Evolutionary conservation across 108 stramenopile species (phyloP).

Genomic region (Aureococcus anophagefferens): DNA sequence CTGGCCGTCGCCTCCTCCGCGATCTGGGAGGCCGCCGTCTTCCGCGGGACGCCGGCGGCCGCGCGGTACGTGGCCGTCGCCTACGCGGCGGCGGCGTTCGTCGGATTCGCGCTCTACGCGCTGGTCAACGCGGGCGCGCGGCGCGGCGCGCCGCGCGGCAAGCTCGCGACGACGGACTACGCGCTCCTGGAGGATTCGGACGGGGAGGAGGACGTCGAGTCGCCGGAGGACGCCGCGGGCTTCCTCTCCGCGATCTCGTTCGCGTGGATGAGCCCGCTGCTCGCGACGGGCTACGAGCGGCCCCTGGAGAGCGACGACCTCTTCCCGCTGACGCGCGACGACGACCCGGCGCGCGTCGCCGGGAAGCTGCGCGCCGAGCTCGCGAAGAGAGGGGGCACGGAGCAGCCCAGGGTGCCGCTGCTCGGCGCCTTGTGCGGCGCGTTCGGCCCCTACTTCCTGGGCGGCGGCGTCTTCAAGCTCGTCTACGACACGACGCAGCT

Average conservation of each 20-base stretch:
- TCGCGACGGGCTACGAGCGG: slow-evolving; percentile 29
- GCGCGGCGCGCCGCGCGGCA: too few species aligned
- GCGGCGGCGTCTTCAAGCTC: slow-evolving; percentile 61
- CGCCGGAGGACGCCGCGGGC: not conserved
- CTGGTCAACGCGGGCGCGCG: not conserved
- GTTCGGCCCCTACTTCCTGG: slow-evolving; percentile 60
- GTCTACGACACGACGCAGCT: slow-evolving; percentile 72
- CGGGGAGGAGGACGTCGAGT: not conserved
- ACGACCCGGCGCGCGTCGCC: slow-evolving; percentile 39
- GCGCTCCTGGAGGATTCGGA: not conserved
- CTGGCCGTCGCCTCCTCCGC: too few species aligned
- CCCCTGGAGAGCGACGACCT: slow-evolving; percentile 59
- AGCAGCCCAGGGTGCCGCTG: slow-evolving; percentile 31
- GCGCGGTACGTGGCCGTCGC: too few species aligned
- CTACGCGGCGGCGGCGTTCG: too few species aligned
- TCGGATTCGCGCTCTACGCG: too few species aligned
- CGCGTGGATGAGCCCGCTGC: slow-evolving; percentile 59
- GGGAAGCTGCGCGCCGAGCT: slow-evolving; percentile 20
- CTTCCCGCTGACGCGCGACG: slow-evolving; percentile 51
- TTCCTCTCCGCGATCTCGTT: slow-evolving; percentile 32
- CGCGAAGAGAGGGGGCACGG: not conserved
- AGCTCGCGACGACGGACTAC: not conserved
- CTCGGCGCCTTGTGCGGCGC: slow-evolving; percentile 43
- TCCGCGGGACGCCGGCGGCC: too few species aligned
- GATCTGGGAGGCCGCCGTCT: too few species aligned